Percentiles rank a stretch among this genome's conserved stretches.
Conservation (phyloP, 345 rosid species). For the Pugionium dolabratum region DNA sequence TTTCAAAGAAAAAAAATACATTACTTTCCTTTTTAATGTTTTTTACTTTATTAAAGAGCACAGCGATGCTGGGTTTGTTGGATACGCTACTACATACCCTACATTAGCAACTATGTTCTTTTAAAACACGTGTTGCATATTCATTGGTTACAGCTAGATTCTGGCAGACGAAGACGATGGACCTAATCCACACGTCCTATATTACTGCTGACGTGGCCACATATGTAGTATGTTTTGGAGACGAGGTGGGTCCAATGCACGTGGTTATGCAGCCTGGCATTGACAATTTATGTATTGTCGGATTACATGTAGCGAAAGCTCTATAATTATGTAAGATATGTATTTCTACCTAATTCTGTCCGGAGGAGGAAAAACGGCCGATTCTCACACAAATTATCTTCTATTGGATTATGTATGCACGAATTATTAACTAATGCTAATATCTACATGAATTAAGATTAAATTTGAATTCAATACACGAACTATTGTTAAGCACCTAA, state of each 20-base stretch:
- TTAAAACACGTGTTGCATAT: not conserved
- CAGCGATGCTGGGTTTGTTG: slow-evolving; percentile 5
- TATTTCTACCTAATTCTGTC: slow-evolving; percentile 3
- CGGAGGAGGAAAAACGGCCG: too few relatives aligned
- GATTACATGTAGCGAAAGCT: slow-evolving; percentile 15
- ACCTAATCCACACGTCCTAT: slow-evolving; percentile 30
- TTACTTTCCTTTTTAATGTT: slow-evolving; percentile 4
- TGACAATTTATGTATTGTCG: slow-evolving; percentile 31
- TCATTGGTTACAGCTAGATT: slow-evolving; percentile 38
- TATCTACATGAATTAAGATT: too few relatives aligned
- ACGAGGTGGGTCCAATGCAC: slow-evolving; percentile 27
- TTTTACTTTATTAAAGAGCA: slow-evolving; percentile 15
- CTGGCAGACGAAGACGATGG: slow-evolving; percentile 26
- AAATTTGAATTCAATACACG: too few relatives aligned
- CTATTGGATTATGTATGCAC: too few relatives aligned
- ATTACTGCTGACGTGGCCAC: slow-evolving; percentile 32
- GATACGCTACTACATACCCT: slow-evolving; percentile 27
- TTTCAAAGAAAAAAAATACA: not conserved
- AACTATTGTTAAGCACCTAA: too few relatives aligned
- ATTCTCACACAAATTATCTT: too few relatives aligned
- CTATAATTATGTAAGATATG: not conserved
- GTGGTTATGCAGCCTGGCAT: slow-evolving; percentile 29
- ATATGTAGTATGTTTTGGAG: slow-evolving; percentile 34
- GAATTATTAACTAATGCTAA: too few relatives aligned
- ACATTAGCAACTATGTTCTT: slow-evolving; percentile 20